phyloP scores from a whole-genome alignment of 2,329 filamentous ascomycete genomes.

The Endoconidiophora polonica region DNA sequence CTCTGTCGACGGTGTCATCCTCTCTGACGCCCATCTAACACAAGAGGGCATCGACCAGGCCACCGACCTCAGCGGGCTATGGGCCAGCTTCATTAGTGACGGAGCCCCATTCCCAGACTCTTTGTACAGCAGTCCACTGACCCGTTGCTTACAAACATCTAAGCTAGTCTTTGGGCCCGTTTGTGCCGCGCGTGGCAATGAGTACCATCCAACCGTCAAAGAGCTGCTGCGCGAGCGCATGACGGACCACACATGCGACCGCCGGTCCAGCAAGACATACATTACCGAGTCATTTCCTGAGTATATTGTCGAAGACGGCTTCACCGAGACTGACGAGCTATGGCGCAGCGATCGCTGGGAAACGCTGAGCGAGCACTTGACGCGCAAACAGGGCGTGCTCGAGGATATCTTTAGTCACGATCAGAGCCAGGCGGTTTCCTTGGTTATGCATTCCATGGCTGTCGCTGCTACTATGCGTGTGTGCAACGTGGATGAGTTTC shows the following conservation, averaged over 20 bases:
- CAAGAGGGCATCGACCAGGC: conserved; percentile 36
- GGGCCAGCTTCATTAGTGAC: conserved; percentile 26
- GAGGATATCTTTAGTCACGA: conserved; percentile 30
- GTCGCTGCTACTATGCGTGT: conserved; percentile 26
- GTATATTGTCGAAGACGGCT: conserved; percentile 35
- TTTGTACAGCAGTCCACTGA: conserved; percentile 42
- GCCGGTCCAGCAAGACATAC: conserved; percentile 29
- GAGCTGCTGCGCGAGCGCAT: conserved; percentile 42
- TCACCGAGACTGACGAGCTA: conserved; percentile 37
- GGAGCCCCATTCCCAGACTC: conserved; percentile 35
- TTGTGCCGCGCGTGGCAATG: conserved; percentile 19
- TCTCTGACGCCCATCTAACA: conserved; percentile 33
- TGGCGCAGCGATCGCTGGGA: conserved; percentile 33
- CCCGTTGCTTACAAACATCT: conserved; percentile 41
- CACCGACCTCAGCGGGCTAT: conserved; percentile 32
- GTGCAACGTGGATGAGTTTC: conserved; percentile 28
- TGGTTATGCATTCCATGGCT: conserved; percentile 34
- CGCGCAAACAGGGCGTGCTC: conserved; percentile 25
- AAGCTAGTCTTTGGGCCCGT: conserved; percentile 32
- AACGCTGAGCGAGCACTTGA: conserved; percentile 29
- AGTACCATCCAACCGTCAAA: conserved; percentile 36
- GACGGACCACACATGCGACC: conserved; percentile 45
- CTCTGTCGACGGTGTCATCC: conserved; percentile 23
- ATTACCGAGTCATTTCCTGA: conserved; percentile 33
- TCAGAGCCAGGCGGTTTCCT: conserved; percentile 24